Percentiles rank a stretch among this genome's conserved stretches.
phyloP scores from a whole-genome alignment of 2,329 filamentous ascomycete species.

The Aschersonia sp. region DNA sequence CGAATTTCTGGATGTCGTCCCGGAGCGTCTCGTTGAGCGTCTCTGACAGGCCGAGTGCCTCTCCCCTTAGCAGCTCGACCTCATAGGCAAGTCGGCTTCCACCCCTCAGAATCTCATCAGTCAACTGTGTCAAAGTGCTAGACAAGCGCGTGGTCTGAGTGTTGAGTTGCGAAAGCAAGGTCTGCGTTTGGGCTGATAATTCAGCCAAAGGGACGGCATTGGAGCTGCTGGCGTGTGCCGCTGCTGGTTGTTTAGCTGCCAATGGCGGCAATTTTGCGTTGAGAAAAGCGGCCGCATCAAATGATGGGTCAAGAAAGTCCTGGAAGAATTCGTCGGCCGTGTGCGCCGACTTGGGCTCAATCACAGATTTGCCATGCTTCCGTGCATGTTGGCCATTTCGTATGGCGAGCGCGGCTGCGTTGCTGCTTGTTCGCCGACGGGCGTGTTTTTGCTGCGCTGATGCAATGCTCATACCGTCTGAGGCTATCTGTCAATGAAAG shows the following conservation, averaged over 20 bases:
- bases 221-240: conserved; percentile 7
- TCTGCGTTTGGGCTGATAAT: conserved; percentile 67
- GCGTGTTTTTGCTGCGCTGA: conserved; percentile 13
- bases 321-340: conserved; percentile 58
- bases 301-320: conserved; percentile 60
- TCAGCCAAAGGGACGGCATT: conserved; percentile 51
- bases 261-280: conserved; percentile 65
- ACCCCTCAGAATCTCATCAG: conserved; percentile 85
- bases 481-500: neutral
- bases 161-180: conserved; percentile 74
- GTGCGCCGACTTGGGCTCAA: conserved; percentile 42
- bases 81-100: conserved; percentile 84
- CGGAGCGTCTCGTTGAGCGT: conserved; percentile 58
- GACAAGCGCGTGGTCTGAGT: conserved; percentile 77
- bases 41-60: conserved; percentile 69
- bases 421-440: conserved; percentile 34
- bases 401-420: conserved; percentile 12
- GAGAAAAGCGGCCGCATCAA: conserved; percentile 75
- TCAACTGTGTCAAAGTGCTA: conserved; percentile 69
- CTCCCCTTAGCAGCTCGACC: conserved; percentile 82
- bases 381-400: conserved; percentile 25
- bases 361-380: conserved; percentile 19
- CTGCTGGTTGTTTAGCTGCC: conserved; percentile 22
- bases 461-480: conserved; percentile 9
- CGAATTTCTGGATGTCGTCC: conserved; percentile 59